Base-by-base conservation (phyloP, 2,329 filamentous ascomycete species). In the Dothiorella sarmentorum region DNA sequence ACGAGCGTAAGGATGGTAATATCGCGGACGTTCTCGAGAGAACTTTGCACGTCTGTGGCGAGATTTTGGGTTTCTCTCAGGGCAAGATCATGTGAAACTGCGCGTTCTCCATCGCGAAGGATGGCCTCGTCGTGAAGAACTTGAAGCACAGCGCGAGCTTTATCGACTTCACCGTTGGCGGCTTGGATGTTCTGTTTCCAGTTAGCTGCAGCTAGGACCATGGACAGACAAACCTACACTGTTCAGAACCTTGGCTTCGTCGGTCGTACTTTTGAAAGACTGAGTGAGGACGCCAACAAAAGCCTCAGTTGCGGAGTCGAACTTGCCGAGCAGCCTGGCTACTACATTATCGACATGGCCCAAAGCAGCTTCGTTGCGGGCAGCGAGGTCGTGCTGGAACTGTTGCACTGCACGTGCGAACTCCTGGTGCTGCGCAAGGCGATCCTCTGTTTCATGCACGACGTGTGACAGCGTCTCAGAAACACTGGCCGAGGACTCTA, bases 401-500 rank as follows among this genome's bases (percentile, higher is more conserved):
- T 61, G 47, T 7, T 62, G 64, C 2, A 64, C 59, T 33, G 67
- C 59, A 20, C 68, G 63, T 3, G 63, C 61, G 22, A 67, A 70
- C 7, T 60, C 58, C 24, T 61, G 63, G 44, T 70, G 68, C 17
- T 70, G 64, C 0, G 56, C 60, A 24, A 69, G 51, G 20, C 67
- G 57, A 7, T 62, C 56, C 22, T 67, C 62, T n/a, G 67, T 66
- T 31, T 69, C 65, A 15, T 68, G 61, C 1, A 63, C 62, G 1
- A 65, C 65, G 3, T 64, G 61, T 7, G 64, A 61, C 20, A 72
- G 62, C 7, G 60, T 62, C 1, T 64, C 62, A 17, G 66, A 64
- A 3, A 70, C 66, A 5, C 49, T 60, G 9, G 62, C 58, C 35
- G 69, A 64, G 7, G 68, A 63, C 37, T 71, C 63, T 0, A 68